These are phyloP conservation scores for Luvunga scandens DNA, from an alignment of 345 rosid genomes.

Conservation along the genomic window DNA sequence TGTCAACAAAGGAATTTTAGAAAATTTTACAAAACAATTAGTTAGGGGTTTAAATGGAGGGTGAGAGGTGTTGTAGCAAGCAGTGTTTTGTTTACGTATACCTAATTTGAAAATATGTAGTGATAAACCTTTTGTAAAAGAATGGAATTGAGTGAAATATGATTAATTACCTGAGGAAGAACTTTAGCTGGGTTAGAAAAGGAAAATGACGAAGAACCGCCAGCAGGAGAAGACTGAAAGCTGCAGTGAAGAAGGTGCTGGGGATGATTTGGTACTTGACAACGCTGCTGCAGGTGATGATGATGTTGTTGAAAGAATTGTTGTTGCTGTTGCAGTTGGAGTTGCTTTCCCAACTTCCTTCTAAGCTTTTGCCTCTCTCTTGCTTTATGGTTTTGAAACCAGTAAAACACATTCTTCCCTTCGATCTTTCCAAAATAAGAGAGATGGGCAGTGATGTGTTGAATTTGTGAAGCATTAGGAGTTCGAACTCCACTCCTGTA, in stretches of 20 bases:
- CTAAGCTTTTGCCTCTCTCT: slow-evolving; percentile 83
- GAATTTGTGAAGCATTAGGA: slow-evolving; percentile 84
- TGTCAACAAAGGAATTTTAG: too few relatives aligned
- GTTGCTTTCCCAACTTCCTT: slow-evolving; percentile 71
- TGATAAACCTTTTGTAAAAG: too few relatives aligned
- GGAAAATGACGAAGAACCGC: too few relatives aligned
- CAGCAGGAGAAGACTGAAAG: slow-evolving; percentile 27
- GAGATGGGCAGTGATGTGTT: slow-evolving; percentile 78
- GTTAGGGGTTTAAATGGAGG: too few relatives aligned
- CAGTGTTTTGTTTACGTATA: too few relatives aligned
- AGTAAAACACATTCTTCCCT: slow-evolving; percentile 92
- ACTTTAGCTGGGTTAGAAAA: slow-evolving; percentile 25
- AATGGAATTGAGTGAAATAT: too few relatives aligned
- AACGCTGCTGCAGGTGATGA: slow-evolving; percentile 3
- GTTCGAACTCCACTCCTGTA: slow-evolving; percentile 77
- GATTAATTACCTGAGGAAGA: slow-evolving; percentile 40
- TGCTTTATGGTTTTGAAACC: slow-evolving; percentile 99
- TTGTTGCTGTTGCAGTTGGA: slow-evolving; percentile 56
- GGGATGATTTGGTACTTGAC: slow-evolving; percentile 12
- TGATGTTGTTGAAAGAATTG: slow-evolving; percentile 16
- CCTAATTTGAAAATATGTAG: too few relatives aligned
- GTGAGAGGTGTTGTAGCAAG: too few relatives aligned
- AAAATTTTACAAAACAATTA: too few relatives aligned
- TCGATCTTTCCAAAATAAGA: slow-evolving; percentile 73
- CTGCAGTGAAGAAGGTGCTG: slow-evolving; percentile 29